Evolutionary conservation across 805 yeast genomes (phyloP).

Genomic region (Pichia heedii): DNA sequence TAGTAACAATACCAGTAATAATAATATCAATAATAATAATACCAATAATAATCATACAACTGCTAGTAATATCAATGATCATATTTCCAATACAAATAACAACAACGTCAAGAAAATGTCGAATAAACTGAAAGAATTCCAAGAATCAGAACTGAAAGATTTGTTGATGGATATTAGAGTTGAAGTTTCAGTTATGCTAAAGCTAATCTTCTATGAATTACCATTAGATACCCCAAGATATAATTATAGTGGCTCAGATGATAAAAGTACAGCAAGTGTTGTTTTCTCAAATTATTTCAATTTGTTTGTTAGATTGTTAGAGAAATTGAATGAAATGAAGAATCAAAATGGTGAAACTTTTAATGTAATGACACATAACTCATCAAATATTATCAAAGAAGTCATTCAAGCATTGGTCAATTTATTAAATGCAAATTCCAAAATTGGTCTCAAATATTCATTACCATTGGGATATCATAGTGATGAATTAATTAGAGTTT

Average conservation of each 20-base stretch:
- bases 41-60: too few relatives aligned
- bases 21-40: too few relatives aligned
- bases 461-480: conserved; percentile 71
- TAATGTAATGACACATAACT: conserved; percentile 38
- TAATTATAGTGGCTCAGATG: conserved; percentile 28
- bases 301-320: conserved; percentile 44
- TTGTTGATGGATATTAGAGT: conserved; percentile 23
- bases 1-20: too few relatives aligned
- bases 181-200: conserved; percentile 53
- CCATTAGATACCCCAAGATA: conserved; percentile 50
- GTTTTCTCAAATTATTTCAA: conserved; percentile 65
- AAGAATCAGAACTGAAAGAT: conserved; percentile 20
- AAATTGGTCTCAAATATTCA: conserved; percentile 67
- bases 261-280: conserved; percentile 31
- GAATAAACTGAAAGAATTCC: conserved; percentile 12
- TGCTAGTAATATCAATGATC: background rate
- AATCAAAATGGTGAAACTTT: conserved; percentile 7
- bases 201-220: conserved; percentile 44
- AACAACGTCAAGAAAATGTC: conserved; percentile 3
- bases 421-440: conserved; percentile 61
- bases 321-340: conserved; percentile 29
- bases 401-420: conserved; percentile 60
- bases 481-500: conserved; percentile 53
- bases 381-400: conserved; percentile 49
- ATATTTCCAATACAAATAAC: background rate